A percentile compares a stretch with the other conserved stretches of the same genome.
phyloP scores from a whole-genome alignment of 768 basidiomycete genomes.

The Crassisporium funariophilum region DNA sequence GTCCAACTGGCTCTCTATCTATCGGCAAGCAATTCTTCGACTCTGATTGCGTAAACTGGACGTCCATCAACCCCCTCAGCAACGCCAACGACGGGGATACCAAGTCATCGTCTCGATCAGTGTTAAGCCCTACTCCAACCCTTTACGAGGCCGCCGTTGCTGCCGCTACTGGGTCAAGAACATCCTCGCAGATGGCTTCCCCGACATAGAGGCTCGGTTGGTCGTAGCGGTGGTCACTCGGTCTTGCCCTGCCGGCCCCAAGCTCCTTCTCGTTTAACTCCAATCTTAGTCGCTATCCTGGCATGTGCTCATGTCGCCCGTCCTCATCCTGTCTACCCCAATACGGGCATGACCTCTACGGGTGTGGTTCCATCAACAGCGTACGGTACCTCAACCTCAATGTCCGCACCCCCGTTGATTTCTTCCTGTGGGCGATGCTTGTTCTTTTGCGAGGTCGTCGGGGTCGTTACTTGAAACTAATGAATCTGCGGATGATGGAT shows the following conservation, averaged over 20 bases:
- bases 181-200: slow-evolving; percentile 32
- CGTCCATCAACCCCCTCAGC: slow-evolving; percentile 31
- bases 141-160: too few species aligned
- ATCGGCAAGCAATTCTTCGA: slow-evolving; percentile 28
- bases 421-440: slow-evolving; percentile 99
- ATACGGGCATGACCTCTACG: slow-evolving; percentile 54
- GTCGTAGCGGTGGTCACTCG: slow-evolving; percentile 26
- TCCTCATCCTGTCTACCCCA: slow-evolving; percentile 24
- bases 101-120: slow-evolving; percentile 31
- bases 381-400: slow-evolving; percentile 53
- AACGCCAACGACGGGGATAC: slow-evolving; percentile 30
- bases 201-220: slow-evolving; percentile 36
- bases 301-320: slow-evolving; percentile 36
- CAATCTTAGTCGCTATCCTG: slow-evolving; percentile 25
- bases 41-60: slow-evolving; percentile 27
- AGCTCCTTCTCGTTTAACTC: slow-evolving; percentile 28
- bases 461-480: slow-evolving; percentile 85
- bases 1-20: slow-evolving; percentile 24
- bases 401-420: slow-evolving; percentile 52
- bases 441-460: slow-evolving; percentile 90
- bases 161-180: too few species aligned
- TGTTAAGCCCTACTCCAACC: too few species aligned
- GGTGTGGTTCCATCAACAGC: slow-evolving; percentile 76
- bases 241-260: slow-evolving; percentile 20
- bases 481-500: slow-evolving; percentile 73